These are phyloP conservation scores for Tylopilus vinaceipallidus DNA, from an alignment of 768 basidiomycete species.

Conservation along the genomic window DNA sequence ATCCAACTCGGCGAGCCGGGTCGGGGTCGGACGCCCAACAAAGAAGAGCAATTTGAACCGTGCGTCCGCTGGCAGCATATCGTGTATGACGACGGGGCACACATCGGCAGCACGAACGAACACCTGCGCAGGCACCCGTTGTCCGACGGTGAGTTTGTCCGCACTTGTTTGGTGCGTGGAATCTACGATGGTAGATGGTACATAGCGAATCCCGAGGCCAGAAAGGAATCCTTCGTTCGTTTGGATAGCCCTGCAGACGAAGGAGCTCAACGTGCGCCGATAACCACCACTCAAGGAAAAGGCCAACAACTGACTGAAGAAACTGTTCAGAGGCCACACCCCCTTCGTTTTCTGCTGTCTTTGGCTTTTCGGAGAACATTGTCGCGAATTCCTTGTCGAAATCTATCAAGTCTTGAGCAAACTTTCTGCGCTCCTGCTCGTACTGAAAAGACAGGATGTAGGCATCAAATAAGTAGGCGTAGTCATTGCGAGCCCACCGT, in stretches of 20 bases:
- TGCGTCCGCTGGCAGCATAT: neutral
- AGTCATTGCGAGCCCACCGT: neutral
- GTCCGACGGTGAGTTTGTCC: no score
- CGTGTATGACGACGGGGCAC: neutral
- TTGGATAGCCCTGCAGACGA: neutral
- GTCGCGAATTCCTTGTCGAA: neutral
- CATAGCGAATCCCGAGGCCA: neutral
- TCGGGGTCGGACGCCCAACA: neutral
- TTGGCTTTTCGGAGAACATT: neutral
- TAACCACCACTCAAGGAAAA: no score
- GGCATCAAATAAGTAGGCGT: conserved; percentile 4
- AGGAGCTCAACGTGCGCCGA: neutral
- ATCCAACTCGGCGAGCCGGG: neutral
- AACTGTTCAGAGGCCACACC: neutral
- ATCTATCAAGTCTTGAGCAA: neutral
- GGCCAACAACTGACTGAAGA: neutral
- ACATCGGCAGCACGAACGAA: neutral
- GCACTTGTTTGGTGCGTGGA: neutral
- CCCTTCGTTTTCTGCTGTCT: neutral
- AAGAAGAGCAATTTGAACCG: neutral
- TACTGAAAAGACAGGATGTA: neutral
- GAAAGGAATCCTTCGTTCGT: neutral
- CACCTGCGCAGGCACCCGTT: no score
- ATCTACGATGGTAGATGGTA: neutral
- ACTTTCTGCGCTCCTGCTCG: neutral